Evolutionary conservation across 2,329 filamentous ascomycete genomes (phyloP).

Genomic region (Madurella mycetomatis): DNA sequence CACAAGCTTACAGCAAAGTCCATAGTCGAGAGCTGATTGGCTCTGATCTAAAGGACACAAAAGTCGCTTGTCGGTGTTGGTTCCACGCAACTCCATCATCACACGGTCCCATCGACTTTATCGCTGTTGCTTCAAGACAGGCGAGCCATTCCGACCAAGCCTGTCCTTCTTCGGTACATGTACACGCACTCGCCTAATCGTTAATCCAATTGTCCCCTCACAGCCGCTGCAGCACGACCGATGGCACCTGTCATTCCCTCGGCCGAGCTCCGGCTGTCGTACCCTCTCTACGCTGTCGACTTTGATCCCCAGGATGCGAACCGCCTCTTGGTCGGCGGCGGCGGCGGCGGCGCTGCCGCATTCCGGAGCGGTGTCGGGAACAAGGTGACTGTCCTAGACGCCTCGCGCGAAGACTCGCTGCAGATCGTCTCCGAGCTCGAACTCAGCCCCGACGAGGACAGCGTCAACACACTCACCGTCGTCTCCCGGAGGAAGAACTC

Average conservation of each 20-base stretch:
- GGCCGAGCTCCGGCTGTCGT: conserved; percentile 66
- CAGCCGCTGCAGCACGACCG: background rate
- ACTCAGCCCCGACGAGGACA: conserved; percentile 81
- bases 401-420: conserved; percentile 59
- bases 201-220: background rate
- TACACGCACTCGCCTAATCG: background rate
- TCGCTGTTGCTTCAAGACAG: background rate
- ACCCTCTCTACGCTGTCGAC: conserved; percentile 81
- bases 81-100: background rate
- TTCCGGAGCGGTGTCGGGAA: conserved; percentile 76
- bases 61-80: background rate
- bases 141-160: background rate
- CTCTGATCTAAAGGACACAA: background rate
- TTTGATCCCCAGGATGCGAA: conserved; percentile 78
- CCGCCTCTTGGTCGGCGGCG: conserved; percentile 77
- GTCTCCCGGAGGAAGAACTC: conserved; percentile 55
- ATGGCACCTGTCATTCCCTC: conserved; percentile 37
- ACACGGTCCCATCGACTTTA: background rate
- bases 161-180: background rate
- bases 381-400: conserved; percentile 74
- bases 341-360: conserved; percentile 64
- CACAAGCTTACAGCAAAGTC: background rate
- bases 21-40: conserved; percentile 1
- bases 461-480: conserved; percentile 74
- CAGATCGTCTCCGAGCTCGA: conserved; percentile 67